Percentiles rank a stretch among this genome's conserved stretches.
phyloP scores from a whole-genome alignment of 352 stramenopile genomes.

The Pythium phragmitis region DNA sequence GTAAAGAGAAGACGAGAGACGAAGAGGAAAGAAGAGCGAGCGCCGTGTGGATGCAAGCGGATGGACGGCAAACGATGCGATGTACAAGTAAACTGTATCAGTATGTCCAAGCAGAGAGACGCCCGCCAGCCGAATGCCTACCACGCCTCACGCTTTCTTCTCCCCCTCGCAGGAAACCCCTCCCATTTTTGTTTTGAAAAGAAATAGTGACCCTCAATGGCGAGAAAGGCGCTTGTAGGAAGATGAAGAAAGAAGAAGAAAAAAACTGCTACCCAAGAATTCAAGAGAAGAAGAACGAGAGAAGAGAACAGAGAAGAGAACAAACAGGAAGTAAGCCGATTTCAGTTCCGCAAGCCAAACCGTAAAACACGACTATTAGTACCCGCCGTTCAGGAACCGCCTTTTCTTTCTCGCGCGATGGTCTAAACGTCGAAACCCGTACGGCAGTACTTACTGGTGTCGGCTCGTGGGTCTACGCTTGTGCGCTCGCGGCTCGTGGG shows the following conservation, averaged over 20 bases:
- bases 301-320: not conserved
- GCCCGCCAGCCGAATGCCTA: not conserved
- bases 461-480: too few species aligned
- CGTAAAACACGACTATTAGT: constrained; percentile 2
- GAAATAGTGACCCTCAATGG: too few species aligned
- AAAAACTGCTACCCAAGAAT: not conserved
- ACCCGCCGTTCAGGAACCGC: too few species aligned
- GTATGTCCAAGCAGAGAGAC: constrained; percentile 41
- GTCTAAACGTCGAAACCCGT: not conserved
- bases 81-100: constrained; percentile 72
- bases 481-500: too few species aligned
- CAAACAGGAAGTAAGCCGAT: constrained; percentile 5
- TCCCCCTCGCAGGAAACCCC: too few species aligned
- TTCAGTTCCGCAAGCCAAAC: not conserved
- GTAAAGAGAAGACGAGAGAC: constrained; percentile 8
- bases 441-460: not conserved
- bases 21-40: not conserved
- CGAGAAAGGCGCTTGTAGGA: constrained; percentile 5
- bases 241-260: constrained; percentile 2
- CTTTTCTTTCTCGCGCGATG: too few species aligned
- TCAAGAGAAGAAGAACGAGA: too few species aligned
- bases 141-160: not conserved
- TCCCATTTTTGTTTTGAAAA: constrained; percentile 15
- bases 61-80: constrained; percentile 16
- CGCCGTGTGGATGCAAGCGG: not conserved